Conservation (phyloP, 2,329 filamentous ascomycete genomes). For the Ophiostoma sp. region DNA sequence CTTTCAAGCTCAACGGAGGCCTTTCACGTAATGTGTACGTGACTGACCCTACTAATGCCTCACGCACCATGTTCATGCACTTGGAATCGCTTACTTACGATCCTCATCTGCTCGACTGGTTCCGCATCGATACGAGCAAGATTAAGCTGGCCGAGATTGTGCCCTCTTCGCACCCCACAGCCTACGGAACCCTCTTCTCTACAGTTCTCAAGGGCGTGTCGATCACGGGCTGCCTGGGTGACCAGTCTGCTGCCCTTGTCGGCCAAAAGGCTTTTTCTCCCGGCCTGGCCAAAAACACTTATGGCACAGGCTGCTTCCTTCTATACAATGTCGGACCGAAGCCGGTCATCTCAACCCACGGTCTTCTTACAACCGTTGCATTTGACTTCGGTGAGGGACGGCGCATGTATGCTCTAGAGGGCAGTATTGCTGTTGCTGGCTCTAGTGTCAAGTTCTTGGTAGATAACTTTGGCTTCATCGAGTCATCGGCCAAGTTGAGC, state of each 20-base stretch:
- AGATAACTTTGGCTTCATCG: slow-evolving; percentile 59
- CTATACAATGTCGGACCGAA: slow-evolving; percentile 81
- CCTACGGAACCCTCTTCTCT: slow-evolving; percentile 62
- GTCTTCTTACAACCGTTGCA: slow-evolving; percentile 76
- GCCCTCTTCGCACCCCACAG: slow-evolving; percentile 67
- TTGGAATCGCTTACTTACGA: slow-evolving; percentile 75
- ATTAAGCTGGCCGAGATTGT: slow-evolving; percentile 74
- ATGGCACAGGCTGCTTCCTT: slow-evolving; percentile 83
- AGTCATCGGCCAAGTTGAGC: slow-evolving; percentile 46
- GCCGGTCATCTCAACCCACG: slow-evolving; percentile 78
- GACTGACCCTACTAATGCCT: slow-evolving; percentile 83
- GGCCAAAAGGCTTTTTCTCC: slow-evolving; percentile 79
- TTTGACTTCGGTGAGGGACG: slow-evolving; percentile 64
- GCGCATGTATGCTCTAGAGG: slow-evolving; percentile 74
- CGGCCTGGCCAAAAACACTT: slow-evolving; percentile 83
- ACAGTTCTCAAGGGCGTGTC: slow-evolving; percentile 63
- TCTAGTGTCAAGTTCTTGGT: slow-evolving; percentile 71
- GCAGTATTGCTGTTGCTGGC: slow-evolving; percentile 79
- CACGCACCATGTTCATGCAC: slow-evolving; percentile 92
- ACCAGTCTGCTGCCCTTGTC: slow-evolving; percentile 80
- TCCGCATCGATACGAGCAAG: slow-evolving; percentile 63
- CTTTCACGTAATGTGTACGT: slow-evolving; percentile 62
- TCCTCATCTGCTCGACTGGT: slow-evolving; percentile 70
- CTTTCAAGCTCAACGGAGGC: slow-evolving; percentile 77
- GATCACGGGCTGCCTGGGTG: slow-evolving; percentile 80